Percentiles rank a stretch among this genome's conserved stretches.
Conservation (phyloP, 2,329 filamentous ascomycete genomes). For the Cyphellophora attinorum region DNA sequence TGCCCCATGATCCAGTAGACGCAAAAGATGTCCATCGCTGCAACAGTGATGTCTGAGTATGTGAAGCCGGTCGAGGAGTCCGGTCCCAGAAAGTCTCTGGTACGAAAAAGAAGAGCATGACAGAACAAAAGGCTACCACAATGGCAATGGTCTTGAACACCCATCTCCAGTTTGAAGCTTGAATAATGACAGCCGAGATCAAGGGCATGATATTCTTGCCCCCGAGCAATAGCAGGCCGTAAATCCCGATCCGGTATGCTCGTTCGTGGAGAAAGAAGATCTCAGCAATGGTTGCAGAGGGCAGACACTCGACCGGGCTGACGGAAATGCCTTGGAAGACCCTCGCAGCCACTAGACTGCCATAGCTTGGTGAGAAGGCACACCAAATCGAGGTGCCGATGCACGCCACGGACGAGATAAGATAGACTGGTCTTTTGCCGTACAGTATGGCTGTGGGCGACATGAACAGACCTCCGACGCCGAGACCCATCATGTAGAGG, state of each 20-base stretch:
- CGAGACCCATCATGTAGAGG: slow-evolving; percentile 88
- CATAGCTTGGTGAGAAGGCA: slow-evolving; percentile 69
- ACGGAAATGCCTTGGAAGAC: slow-evolving; percentile 83
- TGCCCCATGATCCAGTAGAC: too few relatives aligned
- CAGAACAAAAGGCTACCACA: slow-evolving; percentile 59
- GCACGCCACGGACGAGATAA: slow-evolving; percentile 68
- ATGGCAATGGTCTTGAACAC: slow-evolving; percentile 73
- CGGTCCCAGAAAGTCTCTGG: slow-evolving; percentile 96
- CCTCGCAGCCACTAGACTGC: slow-evolving; percentile 68
- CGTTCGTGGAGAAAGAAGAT: slow-evolving; percentile 94
- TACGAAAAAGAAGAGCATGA: slow-evolving; percentile 77
- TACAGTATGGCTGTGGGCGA: slow-evolving; percentile 86
- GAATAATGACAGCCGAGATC: slow-evolving; percentile 75
- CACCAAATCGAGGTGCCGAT: slow-evolving; percentile 73
- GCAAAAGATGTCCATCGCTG: too few relatives aligned
- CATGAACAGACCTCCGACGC: slow-evolving; percentile 71
- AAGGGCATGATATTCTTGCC: slow-evolving; percentile 87
- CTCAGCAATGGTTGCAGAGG: slow-evolving; percentile 87
- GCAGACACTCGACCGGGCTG: slow-evolving; percentile 83
- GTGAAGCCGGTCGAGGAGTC: slow-evolving; percentile 47
- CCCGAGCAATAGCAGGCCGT: slow-evolving; percentile 77
- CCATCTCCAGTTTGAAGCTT: slow-evolving; percentile 75
- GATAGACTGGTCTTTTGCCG: slow-evolving; percentile 85
- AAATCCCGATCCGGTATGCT: slow-evolving; percentile 86
- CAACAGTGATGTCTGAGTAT: slow-evolving; percentile 2